Base-by-base conservation (phyloP, 768 basidiomycete genomes). In the Phaeotremella skinneri region DNA sequence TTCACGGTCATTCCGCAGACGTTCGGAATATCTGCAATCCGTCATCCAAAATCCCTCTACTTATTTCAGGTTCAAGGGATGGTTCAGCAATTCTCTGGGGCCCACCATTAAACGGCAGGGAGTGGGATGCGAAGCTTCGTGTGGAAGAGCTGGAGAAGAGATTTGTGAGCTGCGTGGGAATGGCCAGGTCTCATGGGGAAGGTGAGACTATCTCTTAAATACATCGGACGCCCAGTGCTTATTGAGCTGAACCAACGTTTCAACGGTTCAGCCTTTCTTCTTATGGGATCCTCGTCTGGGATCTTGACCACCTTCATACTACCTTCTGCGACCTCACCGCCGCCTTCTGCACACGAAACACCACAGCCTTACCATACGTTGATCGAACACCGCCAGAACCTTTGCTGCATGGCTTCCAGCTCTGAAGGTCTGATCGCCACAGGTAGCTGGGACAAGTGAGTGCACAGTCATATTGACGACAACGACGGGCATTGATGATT, bases 401-500 rank as follows among this genome's bases (percentile, higher is more conserved):
- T 98, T 32, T 98, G 93, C 76, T 83, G 89, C 21, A 80, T 99
- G 56, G 82, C 90, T 69, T 83, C 85, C 3, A 83, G 84, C 9
- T 77, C 83, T 7, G 81, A 82, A 49, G 90, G 90, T 16, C 81
- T 83, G 50, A 86, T 98, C 60, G 85, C 96, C 57, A 93, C 90
- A 6, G 96, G 96, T 20, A 94, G 91, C 42, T 99, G 96, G 96
- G 96, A 98, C 79, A 88, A 83, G 94, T 94, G 55, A 63, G 79
- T 68, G 2, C 37, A 47, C 20, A n/a, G n/a, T n/a, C n/a, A n/a
- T n/a, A n/a, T n/a, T n/a, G n/a, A n/a, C n/a, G n/a, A n/a, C n/a
- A n/a, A n/a, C n/a, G n/a, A n/a, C n/a, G n/a, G n/a, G 23, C 26
- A 56, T 59, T 66, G 55, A 66, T 50, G 23, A 27, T 52, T 26